These are phyloP conservation scores for Lyophyllum semitale DNA, from an alignment of 768 basidiomycete genomes.

Conservation along the genomic window DNA sequence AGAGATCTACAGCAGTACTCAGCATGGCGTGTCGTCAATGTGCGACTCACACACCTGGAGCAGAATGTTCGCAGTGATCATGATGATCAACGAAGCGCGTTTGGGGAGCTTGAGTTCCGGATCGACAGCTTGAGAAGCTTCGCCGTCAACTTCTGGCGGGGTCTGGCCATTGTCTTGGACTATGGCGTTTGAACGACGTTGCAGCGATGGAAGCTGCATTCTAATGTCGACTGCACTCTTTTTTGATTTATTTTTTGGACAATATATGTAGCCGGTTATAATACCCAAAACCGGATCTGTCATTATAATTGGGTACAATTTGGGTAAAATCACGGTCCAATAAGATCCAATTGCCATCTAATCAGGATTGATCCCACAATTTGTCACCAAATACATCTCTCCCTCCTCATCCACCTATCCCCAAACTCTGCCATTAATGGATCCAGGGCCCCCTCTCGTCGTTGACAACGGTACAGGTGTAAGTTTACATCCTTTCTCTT, in stretches of 20 bases:
- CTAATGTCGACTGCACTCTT: no score
- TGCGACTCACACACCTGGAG: conserved; percentile 16
- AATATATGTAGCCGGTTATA: no score
- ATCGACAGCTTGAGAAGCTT: conserved; percentile 7
- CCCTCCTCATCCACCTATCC: neutral
- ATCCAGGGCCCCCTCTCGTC: conserved; percentile 60
- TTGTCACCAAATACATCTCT: neutral
- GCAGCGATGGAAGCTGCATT: neutral
- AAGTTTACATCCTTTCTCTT: conserved; percentile 29
- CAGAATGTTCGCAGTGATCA: conserved; percentile 41
- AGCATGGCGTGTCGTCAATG: no score
- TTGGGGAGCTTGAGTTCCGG: conserved; percentile 52
- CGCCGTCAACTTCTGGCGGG: neutral
- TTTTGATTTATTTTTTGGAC: no score
- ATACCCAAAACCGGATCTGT: no score
- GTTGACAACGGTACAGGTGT: conserved; percentile 92
- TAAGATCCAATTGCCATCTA: no score
- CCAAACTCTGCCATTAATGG: conserved; percentile 34
- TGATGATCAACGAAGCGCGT: conserved; percentile 43
- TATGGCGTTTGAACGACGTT: neutral
- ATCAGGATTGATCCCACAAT: no score
- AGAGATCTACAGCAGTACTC: conserved; percentile 42
- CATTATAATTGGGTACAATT: no score
- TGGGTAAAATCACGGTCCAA: no score
- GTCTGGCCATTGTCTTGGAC: no score